Conservation (phyloP, 2,329 filamentous ascomycete genomes). For the Beauveria asiatica region DNA sequence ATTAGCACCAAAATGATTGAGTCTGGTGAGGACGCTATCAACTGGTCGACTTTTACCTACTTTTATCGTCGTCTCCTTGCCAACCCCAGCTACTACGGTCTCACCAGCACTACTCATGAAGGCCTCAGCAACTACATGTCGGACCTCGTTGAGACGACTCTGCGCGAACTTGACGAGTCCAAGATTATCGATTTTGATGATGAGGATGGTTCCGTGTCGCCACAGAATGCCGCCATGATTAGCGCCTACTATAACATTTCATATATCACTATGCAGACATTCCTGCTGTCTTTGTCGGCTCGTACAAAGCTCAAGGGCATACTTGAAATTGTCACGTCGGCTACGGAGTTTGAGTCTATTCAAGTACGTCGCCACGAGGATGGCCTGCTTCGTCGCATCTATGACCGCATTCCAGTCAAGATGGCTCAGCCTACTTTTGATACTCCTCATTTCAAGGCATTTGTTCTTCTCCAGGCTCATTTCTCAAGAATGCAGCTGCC, state of each 20-base stretch:
- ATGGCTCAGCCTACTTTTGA: conserved; percentile 81
- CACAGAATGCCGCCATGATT: conserved; percentile 95
- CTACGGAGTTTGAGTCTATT: conserved; percentile 91
- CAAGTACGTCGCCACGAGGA: conserved; percentile 93
- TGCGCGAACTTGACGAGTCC: conserved; percentile 83
- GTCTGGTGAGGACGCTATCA: conserved; percentile 92
- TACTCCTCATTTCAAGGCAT: conserved; percentile 97
- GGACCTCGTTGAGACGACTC: conserved; percentile 83
- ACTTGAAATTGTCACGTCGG: conserved; percentile 91
- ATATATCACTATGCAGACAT: conserved; percentile 98
- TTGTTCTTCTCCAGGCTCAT: conserved; percentile 93
- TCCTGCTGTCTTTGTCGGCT: conserved; percentile 79
- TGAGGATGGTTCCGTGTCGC: conserved; percentile 80
- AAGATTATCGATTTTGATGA: conserved; percentile 96
- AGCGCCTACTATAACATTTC: conserved; percentile 99
- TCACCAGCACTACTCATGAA: conserved; percentile 82
- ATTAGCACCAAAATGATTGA: conserved; percentile 94
- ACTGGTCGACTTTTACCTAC: conserved; percentile 98
- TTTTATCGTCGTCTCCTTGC: conserved; percentile 92
- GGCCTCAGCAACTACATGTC: conserved; percentile 91
- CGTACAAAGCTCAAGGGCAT: conserved; percentile 95
- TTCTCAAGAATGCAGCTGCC: conserved; percentile 96
- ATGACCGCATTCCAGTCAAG: conserved; percentile 91
- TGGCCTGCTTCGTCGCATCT: conserved; percentile 77
- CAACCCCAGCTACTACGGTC: conserved; percentile 92